Evolutionary conservation across 345 rosid genomes (phyloP), one percentile per base, ranked within the genome.

Genomic region (Euphorbia peplus): DNA sequence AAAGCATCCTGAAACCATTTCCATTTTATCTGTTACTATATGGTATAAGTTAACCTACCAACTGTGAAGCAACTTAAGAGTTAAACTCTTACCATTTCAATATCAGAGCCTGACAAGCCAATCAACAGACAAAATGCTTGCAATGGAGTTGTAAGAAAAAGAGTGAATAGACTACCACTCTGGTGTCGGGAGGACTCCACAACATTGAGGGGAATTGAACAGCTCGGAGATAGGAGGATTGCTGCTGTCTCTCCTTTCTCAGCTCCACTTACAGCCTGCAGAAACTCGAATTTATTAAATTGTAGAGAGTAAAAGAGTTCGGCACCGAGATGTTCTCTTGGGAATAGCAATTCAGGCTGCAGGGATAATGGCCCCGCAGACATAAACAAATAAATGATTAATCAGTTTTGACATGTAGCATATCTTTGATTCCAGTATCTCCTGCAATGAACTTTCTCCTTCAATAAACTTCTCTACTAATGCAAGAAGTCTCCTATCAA

Each of bases 181-280:
- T 91, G 88, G 59, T 82, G 82, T 66, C 90, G 91, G 73, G 89
- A 79, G 69, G 79, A 81, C 76, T 89, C 96, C 52, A 77, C 67
- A 47, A 82, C 60, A 41, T 70, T 72, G 70, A 76, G 71, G 10
- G 82, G 87, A 76, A 83, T 66, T 58, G 87, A 76, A 69, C 82
- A 81, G 69, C 84, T 81, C 22, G 98, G 91, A 21, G 97, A 93
- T 48, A 91, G 75, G 77, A 93, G 91, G 71, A 93, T 64, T n/a
- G 95, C 97, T 35, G 98, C 93, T 68, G 87, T 85, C 79, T 93
- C 98, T 73, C 98, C 98, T 83, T 91, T 91, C 82, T 93, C 98
- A 60, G 87, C 82, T 75, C 98, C 97, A 82, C 77, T 80, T 18
- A 91, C 77, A 55, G 80, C 81, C 97, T 91, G 79, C 72, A 65